Percentiles rank a stretch among this genome's conserved stretches.
phyloP scores from a whole-genome alignment of 2,329 filamentous ascomycete genomes.

The Talaromyces piceae region DNA sequence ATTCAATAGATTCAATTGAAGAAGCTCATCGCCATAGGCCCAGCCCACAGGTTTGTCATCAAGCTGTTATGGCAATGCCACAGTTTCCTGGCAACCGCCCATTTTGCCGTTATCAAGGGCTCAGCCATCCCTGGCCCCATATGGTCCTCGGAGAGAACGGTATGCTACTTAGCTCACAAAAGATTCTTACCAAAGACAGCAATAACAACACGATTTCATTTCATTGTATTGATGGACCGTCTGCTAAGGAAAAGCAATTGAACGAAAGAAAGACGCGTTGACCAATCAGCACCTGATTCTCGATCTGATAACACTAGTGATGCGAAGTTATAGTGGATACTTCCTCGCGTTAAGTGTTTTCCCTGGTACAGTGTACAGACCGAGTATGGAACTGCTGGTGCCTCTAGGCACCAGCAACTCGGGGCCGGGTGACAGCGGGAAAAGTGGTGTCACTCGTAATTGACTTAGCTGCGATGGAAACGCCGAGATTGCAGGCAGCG shows the following conservation, averaged over 20 bases:
- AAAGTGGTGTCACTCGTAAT: not conserved
- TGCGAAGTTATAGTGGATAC: not conserved
- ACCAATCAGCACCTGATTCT: not conserved
- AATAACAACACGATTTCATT: not conserved
- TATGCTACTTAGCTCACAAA: too few relatives aligned
- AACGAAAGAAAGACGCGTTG: conserved; percentile 3
- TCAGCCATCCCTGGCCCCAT: not conserved
- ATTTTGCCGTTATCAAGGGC: not conserved
- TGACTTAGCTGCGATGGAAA: too few relatives aligned
- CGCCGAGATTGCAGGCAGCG: too few relatives aligned
- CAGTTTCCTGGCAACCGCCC: not conserved
- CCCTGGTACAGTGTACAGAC: not conserved
- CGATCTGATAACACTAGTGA: conserved; percentile 11
- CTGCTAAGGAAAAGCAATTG: too few relatives aligned
- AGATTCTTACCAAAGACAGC: too few relatives aligned
- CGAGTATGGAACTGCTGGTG: too few relatives aligned
- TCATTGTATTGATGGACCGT: not conserved
- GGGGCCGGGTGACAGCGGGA: too few relatives aligned
- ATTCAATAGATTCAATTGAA: not conserved
- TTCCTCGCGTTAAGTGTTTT: not conserved
- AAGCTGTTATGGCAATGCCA: not conserved
- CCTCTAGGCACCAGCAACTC: too few relatives aligned
- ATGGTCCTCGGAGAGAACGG: too few relatives aligned
- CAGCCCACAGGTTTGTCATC: not conserved
- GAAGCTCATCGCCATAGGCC: not conserved